Conservation (phyloP, 139 green algal species). For the Eudorina sp. region DNA sequence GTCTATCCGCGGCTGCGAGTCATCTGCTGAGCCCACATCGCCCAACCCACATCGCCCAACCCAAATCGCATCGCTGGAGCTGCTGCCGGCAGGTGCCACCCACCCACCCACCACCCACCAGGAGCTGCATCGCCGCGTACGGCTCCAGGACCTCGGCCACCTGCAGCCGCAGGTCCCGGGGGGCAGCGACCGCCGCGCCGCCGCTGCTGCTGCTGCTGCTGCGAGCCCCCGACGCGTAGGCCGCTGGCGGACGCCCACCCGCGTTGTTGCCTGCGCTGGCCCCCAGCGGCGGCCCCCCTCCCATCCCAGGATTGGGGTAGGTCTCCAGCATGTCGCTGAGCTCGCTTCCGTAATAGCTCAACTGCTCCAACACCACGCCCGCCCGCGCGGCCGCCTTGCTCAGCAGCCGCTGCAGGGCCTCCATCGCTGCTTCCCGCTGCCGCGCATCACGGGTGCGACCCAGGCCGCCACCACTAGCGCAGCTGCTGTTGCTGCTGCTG, state of each 20-base stretch:
- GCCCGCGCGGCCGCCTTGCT: not conserved
- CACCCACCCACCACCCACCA: constrained; percentile 28
- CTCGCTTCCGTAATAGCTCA: constrained; percentile 1
- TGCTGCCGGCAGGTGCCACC: no score
- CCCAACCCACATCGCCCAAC: not conserved
- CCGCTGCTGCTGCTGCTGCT: not conserved
- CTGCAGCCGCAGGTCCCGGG: constrained; percentile 15
- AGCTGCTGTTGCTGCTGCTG: not conserved
- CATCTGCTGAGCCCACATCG: not conserved
- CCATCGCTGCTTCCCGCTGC: not conserved
- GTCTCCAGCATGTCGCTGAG: not conserved
- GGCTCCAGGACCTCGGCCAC: constrained; percentile 22
- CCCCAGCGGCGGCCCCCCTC: no score
- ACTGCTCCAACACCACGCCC: constrained; percentile 26
- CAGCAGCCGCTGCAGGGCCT: constrained; percentile 14
- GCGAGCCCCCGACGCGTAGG: no score
- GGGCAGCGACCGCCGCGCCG: not conserved
- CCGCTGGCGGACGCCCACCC: no score
- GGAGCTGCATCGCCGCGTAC: constrained; percentile 39
- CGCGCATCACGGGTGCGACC: not conserved
- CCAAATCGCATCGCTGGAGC: no score
- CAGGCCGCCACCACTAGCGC: not conserved
- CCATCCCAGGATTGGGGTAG: no score
- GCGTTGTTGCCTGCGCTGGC: no score
- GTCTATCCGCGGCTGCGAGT: no score